Conservation (phyloP, 78 protist species). For the Corallochytrium limacisporum region DNA sequence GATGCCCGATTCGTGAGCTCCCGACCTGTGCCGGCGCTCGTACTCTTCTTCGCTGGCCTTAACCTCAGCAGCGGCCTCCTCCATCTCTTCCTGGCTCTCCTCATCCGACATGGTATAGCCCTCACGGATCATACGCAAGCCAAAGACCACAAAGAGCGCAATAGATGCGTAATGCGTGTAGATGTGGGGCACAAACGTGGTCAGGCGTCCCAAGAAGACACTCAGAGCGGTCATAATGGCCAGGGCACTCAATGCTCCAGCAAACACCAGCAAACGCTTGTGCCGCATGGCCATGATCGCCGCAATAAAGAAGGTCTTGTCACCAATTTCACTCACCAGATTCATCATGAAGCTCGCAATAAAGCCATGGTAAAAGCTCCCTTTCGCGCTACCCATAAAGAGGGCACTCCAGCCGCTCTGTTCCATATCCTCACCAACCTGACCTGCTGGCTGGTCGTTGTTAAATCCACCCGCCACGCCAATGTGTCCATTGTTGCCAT, state of each 20-base stretch:
- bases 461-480: too few species aligned
- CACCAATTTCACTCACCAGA: slow-evolving; percentile 63
- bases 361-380: slow-evolving; percentile 14
- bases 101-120: slow-evolving; percentile 4
- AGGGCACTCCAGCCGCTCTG: too few species aligned
- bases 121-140: slow-evolving; percentile 6
- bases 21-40: background rate
- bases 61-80: background rate
- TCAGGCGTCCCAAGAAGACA: slow-evolving; percentile 22
- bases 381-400: too few species aligned
- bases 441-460: too few species aligned
- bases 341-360: slow-evolving; percentile 29
- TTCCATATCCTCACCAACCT: too few species aligned
- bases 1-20: too few species aligned
- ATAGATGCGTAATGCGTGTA: slow-evolving; percentile 41
- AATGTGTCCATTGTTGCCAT: too few species aligned
- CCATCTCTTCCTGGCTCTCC: slow-evolving; percentile 6
- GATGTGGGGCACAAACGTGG: slow-evolving; percentile 29
- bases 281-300: slow-evolving; percentile 48
- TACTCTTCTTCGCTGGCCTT: background rate
- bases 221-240: slow-evolving; percentile 47
- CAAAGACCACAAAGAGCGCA: slow-evolving; percentile 36
- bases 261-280: slow-evolving; percentile 11
- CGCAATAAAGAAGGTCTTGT: slow-evolving; percentile 79
- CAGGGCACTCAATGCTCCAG: slow-evolving; percentile 48